These are phyloP conservation scores for Sedum album DNA, from an alignment of 164 flowering plant species.

Conservation along the genomic window DNA sequence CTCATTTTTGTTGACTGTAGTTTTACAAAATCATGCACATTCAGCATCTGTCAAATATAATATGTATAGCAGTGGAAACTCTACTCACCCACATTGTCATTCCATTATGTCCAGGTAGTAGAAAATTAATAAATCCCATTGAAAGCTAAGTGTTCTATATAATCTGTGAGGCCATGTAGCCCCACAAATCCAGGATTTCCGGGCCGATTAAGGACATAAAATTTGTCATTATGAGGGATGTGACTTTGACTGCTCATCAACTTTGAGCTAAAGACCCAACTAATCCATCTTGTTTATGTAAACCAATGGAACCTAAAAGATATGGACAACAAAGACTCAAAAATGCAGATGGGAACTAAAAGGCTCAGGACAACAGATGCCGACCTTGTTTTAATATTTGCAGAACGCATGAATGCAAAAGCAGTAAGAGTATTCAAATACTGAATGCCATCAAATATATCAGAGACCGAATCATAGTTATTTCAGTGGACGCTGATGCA, in stretches of 20 bases:
- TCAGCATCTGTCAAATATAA: no score
- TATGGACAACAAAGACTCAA: not conserved
- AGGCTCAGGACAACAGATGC: not conserved
- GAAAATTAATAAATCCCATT: not conserved
- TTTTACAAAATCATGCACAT: not conserved
- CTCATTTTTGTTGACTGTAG: not conserved
- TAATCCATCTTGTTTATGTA: not conserved
- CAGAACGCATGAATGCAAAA: not conserved
- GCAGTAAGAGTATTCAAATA: not conserved
- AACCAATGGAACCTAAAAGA: not conserved
- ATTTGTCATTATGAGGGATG: not conserved
- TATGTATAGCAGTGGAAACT: no score
- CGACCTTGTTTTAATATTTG: not conserved
- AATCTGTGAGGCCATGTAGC: not conserved
- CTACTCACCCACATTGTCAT: no score
- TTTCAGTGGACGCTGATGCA: not conserved
- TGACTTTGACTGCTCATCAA: not conserved
- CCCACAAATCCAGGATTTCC: slow-evolving; percentile 8
- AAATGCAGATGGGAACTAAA: not conserved
- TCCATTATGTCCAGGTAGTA: no score
- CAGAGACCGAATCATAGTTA: not conserved
- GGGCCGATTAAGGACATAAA: not conserved
- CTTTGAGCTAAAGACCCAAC: slow-evolving; percentile 1
- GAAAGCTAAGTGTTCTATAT: not conserved
- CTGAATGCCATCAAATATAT: slow-evolving; percentile 1